Conservation (phyloP, 2,329 filamentous ascomycete species). For the Pyrenophora tritici-repentis region DNA sequence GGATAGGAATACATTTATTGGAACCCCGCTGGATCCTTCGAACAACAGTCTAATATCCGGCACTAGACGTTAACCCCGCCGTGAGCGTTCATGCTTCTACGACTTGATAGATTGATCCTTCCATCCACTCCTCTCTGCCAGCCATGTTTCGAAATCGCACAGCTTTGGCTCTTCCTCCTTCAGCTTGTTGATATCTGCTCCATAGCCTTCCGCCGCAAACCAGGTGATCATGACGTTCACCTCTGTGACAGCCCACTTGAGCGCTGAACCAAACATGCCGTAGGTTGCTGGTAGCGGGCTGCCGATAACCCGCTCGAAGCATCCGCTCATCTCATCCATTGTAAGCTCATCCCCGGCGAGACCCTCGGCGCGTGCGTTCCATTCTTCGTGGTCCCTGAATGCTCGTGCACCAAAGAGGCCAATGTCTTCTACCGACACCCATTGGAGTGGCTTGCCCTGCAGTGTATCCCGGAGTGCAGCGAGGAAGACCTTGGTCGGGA, state of each 20-base stretch:
- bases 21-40: too few relatives aligned
- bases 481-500: conserved; percentile 56
- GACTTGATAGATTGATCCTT: conserved; percentile 27
- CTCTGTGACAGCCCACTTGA: conserved; percentile 53
- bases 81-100: conserved; percentile 3
- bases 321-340: conserved; percentile 51
- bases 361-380: conserved; percentile 52
- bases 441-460: conserved; percentile 50
- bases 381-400: conserved; percentile 53
- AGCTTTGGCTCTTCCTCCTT: conserved; percentile 52
- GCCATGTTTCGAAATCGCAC: conserved; percentile 55
- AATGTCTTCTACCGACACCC: conserved; percentile 54
- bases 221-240: conserved; percentile 57
- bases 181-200: conserved; percentile 52
- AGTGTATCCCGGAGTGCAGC: conserved; percentile 51
- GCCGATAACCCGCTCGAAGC: conserved; percentile 56
- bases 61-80: conserved; percentile 1
- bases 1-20: too few relatives aligned
- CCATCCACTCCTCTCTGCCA: conserved; percentile 55
- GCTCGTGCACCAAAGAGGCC: conserved; percentile 58
- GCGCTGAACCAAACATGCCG: conserved; percentile 45
- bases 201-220: conserved; percentile 56
- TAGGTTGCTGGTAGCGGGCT: conserved; percentile 52
- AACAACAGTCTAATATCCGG: background rate
- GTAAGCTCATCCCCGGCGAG: conserved; percentile 60